Base-by-base conservation (phyloP, 2,329 filamentous ascomycete species). In the Aspergillaceae sp. region DNA sequence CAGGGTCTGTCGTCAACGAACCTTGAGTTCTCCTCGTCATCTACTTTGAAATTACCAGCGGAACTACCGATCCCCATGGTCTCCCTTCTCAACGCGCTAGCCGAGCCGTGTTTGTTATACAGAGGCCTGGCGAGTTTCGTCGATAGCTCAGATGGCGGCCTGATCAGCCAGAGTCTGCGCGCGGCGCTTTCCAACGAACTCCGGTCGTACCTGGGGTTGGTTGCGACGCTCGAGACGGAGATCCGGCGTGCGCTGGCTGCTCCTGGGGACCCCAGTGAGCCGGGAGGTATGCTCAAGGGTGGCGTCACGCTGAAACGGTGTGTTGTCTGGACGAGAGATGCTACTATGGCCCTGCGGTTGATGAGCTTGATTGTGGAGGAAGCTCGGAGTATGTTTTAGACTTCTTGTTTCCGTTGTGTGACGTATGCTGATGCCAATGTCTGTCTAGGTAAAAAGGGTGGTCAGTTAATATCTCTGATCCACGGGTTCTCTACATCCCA, bases 301-400 rank as follows among this genome's bases (percentile, higher is more conserved):
- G 89, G 90, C 1, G 91, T 98, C 9, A 98, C 92, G 0, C 72
- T 98, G 43, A 97, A 97, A 66, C 78, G 92, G 62, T 97, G 91
- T 58, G 86, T 98, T 2, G 86, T 98, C 27, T 98, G 94, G 94
- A 97, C 90, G 6, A 81, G 91, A 55, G 94, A 98, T 66, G 88
- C 92, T 5, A 98, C 92, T 1, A 94, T 97, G 84, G 92, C 90
- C 0, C 69, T 98, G 55, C 82, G 92, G 10, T 73, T 98, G 46
- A 90, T 98, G 86, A 94, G 87, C 57, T 68, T 95, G 48, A 95
- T 98, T 59, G 88, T 94, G 0, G 90, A 97, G 61, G 87, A 95
- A 62, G 88, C 91, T 1, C 84, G 84, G 56, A 84, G 79, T 70
- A 77, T 76, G 63, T 59, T 26, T 29, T n/a, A 7, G 40, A 19